phyloP scores from a whole-genome alignment of 352 stramenopile species.

The Pilasporangium apinafurcum region DNA sequence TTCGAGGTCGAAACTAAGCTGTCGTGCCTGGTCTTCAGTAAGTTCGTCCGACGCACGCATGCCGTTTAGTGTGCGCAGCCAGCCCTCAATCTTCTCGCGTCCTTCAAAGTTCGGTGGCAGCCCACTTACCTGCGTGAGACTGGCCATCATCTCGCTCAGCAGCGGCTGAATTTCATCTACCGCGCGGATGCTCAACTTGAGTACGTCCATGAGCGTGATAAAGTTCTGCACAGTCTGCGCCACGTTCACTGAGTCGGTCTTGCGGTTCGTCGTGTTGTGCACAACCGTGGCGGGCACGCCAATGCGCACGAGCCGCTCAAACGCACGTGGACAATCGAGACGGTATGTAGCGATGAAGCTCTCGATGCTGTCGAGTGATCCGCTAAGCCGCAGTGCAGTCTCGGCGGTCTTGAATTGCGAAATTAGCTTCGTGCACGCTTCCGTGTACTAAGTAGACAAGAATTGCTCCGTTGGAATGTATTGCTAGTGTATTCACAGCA shows the following conservation, averaged over 20 bases:
- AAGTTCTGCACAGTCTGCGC: slow-evolving; percentile 96
- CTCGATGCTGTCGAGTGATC: slow-evolving; percentile 62
- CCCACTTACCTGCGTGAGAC: slow-evolving; percentile 91
- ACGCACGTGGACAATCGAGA: slow-evolving; percentile 94
- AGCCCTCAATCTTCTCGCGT: slow-evolving; percentile 91
- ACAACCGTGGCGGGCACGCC: slow-evolving; percentile 92
- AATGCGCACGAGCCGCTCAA: slow-evolving; percentile 91
- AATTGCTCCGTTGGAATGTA: no score
- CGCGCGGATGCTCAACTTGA: slow-evolving; percentile 96
- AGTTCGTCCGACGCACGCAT: slow-evolving; percentile 96
- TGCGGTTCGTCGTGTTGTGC: slow-evolving; percentile 74
- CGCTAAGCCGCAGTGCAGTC: slow-evolving; percentile 81
- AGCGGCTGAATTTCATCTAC: slow-evolving; percentile 98
- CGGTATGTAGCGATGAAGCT: slow-evolving; percentile 94
- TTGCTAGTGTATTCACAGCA: no score
- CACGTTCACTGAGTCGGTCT: slow-evolving; percentile 87
- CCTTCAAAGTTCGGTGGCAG: slow-evolving; percentile 92
- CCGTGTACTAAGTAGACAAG: slow-evolving; percentile 80
- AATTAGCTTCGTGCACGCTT: slow-evolving; percentile 96
- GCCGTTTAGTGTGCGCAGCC: slow-evolving; percentile 93
- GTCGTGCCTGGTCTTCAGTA: slow-evolving; percentile 91
- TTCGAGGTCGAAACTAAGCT: slow-evolving; percentile 96
- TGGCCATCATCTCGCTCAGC: slow-evolving; percentile 95
- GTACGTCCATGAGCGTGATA: slow-evolving; percentile 98
- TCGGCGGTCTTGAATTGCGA: slow-evolving; percentile 97